Conservation (phyloP, 176 grass and related monocot genomes). For the Poa pratensis region DNA sequence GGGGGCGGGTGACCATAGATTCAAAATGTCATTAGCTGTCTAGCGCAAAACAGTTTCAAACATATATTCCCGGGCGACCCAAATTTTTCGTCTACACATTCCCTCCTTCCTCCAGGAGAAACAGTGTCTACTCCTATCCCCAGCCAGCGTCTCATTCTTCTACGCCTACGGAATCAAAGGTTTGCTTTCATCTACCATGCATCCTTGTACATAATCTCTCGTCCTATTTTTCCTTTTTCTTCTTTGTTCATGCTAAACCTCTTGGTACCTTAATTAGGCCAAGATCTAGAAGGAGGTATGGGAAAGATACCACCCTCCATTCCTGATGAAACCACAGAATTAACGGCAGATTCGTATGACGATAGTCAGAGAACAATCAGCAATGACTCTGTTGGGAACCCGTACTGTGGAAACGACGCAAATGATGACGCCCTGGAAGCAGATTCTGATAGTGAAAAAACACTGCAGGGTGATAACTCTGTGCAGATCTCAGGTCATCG, state of each 20-base stretch:
- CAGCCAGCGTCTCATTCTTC: not conserved
- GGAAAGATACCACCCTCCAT: not conserved
- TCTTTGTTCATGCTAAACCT: too few relatives aligned
- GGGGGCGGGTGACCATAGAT: not conserved
- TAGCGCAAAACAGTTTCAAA: not conserved
- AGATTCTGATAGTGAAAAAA: too few relatives aligned
- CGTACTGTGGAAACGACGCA: too few relatives aligned
- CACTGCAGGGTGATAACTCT: not conserved
- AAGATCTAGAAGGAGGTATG: too few relatives aligned
- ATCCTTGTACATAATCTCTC: not conserved
- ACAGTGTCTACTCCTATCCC: not conserved
- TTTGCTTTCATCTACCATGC: not conserved
- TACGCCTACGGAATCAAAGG: not conserved
- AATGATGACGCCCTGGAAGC: too few relatives aligned
- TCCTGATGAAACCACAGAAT: too few relatives aligned
- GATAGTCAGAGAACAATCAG: not conserved
- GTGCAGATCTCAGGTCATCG: not conserved
- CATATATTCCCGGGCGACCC: not conserved
- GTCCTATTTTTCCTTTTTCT: too few relatives aligned
- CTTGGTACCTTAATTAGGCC: too few relatives aligned
- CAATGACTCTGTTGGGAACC: too few relatives aligned
- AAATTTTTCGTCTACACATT: not conserved
- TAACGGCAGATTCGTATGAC: too few relatives aligned
- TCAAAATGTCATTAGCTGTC: too few relatives aligned
- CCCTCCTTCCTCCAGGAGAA: too few relatives aligned